Base-by-base conservation (phyloP, 768 basidiomycete species). In the Leucocoprinus birnbaumii region DNA sequence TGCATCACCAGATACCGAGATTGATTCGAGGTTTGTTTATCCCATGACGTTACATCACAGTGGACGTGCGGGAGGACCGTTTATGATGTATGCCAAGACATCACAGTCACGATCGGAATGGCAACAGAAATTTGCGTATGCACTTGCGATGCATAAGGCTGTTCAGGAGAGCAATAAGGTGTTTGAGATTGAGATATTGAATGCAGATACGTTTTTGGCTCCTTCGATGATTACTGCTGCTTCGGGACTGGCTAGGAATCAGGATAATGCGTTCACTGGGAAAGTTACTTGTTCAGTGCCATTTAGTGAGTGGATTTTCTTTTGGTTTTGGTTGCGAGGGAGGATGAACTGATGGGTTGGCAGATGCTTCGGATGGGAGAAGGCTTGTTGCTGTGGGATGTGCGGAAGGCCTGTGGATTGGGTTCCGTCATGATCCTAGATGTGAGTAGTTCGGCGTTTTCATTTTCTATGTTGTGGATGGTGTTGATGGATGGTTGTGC, bases 281-380 rank as follows among this genome's bases (percentile, higher is more conserved):
- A 91, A 85, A 66, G 95, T 96, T 52, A 96, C 95, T 5, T 97
- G 95, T 67, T 96, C 95, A 0, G 90, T 92, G 31, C 94, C 95
- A 2, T 94, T 98, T 67, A 87, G 93, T 80, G 53, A 62, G 78
- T 85, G 21, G 11, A n/a, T n/a, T n/a, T 24, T 13, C 11, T 31
- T 27, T 35, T 22, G 27, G 14, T 16, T 50, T 34, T 8, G 19
- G 35, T 52, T 24, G 8, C 38, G n/a, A 8, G n/a, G 55, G 11
- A n/a, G 9, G 62, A 25, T 24, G n/a, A n/a, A n/a, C 18, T 11
- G 82, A 82, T 62, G 83, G 82, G 9, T n/a, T 80, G 82, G 19
- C 85, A 93, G 91, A 82, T 58, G 94, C 91, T 2, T 77, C 85
- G 1, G 92, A 95, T 66, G 86, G 88, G 10, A 82, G 91, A 43